These are phyloP conservation scores for Aphanomyces euteiches DNA, from an alignment of 352 stramenopile species.

Conservation along the genomic window DNA sequence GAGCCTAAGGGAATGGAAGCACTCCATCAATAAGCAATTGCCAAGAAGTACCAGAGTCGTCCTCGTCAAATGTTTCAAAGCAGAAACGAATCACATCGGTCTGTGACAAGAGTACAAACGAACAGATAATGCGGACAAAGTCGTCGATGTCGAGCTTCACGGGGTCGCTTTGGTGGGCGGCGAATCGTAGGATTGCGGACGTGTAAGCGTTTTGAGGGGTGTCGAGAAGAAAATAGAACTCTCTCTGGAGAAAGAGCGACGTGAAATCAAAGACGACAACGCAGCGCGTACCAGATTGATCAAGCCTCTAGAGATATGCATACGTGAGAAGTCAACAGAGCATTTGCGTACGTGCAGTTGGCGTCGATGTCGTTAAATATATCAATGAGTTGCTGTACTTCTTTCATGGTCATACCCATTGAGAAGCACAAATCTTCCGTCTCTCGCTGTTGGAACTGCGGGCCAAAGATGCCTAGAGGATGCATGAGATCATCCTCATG, in stretches of 20 bases:
- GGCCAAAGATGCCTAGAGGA: conserved; percentile 23
- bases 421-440: conserved; percentile 29
- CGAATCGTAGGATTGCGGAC: conserved; percentile 4
- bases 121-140: conserved; percentile 26
- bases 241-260: background rate
- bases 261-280: background rate
- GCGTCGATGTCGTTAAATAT: conserved; percentile 30
- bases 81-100: conserved; percentile 25
- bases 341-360: conserved; percentile 25
- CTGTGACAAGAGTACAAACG: conserved; percentile 25
- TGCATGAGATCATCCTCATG: background rate
- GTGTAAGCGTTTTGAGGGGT: conserved; percentile 27
- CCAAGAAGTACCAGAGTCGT: conserved; percentile 17
- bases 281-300: conserved; percentile 25
- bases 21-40: background rate
- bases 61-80: conserved; percentile 31
- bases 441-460: conserved; percentile 22
- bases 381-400: conserved; percentile 19
- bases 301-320: conserved; percentile 10
- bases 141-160: conserved; percentile 30
- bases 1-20: conserved; percentile 20
- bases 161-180: conserved; percentile 2
- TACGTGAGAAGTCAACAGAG: background rate
- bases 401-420: conserved; percentile 24
- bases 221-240: conserved; percentile 28